Conservation (phyloP, 2,329 filamentous ascomycete genomes). For the Xylariales sp. region DNA sequence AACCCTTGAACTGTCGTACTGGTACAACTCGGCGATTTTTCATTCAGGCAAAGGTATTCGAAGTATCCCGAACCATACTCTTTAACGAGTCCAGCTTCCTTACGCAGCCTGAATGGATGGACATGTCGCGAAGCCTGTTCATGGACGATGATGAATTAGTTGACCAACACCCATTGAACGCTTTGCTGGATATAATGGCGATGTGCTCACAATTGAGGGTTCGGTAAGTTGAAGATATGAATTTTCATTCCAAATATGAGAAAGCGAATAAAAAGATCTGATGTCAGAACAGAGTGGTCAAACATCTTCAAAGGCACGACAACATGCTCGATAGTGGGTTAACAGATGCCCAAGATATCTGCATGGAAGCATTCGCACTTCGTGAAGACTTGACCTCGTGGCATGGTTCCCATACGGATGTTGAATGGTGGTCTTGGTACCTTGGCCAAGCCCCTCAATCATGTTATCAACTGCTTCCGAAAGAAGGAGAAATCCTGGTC, state of each 20-base stretch:
- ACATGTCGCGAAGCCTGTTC: not conserved
- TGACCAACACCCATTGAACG: not conserved
- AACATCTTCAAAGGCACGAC: too few species aligned
- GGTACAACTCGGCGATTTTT: conserved; percentile 4
- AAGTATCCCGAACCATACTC: conserved; percentile 5
- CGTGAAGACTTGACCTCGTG: too few species aligned
- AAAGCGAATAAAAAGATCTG: not conserved
- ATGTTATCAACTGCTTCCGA: not conserved
- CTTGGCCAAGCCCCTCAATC: not conserved
- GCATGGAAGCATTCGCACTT: too few species aligned
- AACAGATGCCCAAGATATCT: too few species aligned
- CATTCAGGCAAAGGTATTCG: conserved; percentile 6
- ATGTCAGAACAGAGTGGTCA: too few species aligned
- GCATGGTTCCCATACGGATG: too few species aligned
- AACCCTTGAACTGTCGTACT: conserved; percentile 1
- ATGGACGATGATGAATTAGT: too few species aligned
- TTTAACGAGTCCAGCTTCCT: conserved; percentile 7
- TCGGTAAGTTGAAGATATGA: conserved; percentile 2
- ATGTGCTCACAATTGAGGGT: conserved; percentile 6
- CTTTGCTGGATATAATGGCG: conserved; percentile 1
- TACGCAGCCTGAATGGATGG: conserved; percentile 1
- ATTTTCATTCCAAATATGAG: not conserved
- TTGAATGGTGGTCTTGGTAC: not conserved
- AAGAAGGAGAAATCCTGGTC: not conserved
- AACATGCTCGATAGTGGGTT: too few species aligned